A percentile compares a stretch with the other conserved stretches of the same genome.
Conservation (phyloP, 1,139 yeast genomes). For the Scheffersomyces lignicola region DNA sequence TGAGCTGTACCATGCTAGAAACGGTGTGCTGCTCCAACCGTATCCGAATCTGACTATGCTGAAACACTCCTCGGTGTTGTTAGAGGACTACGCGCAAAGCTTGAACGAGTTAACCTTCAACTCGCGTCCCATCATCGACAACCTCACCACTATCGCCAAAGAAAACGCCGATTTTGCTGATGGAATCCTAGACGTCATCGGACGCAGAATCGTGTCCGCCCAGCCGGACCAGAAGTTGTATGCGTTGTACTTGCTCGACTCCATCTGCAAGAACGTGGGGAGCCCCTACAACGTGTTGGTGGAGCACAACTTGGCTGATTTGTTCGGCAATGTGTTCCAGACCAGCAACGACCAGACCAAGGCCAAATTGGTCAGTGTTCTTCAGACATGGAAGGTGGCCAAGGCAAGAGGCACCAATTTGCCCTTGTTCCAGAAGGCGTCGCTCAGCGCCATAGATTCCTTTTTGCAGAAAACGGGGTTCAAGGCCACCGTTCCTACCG, state of each 20-base stretch:
- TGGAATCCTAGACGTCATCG: conserved; percentile 72
- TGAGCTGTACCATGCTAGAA: too few species aligned
- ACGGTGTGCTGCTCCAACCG: too few species aligned
- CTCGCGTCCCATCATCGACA: conserved; percentile 85
- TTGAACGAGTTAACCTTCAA: conserved; percentile 80
- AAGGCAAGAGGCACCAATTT: conserved; percentile 56
- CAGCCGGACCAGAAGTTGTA: conserved; percentile 82
- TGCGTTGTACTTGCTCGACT: conserved; percentile 81
- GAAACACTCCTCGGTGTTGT: too few species aligned
- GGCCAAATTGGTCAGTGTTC: conserved; percentile 69
- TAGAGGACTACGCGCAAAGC: conserved; percentile 63
- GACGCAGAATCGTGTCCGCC: conserved; percentile 52
- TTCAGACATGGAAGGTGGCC: conserved; percentile 78
- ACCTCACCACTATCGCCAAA: conserved; percentile 82
- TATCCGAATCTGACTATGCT: too few species aligned
- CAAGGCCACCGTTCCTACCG: neutral
- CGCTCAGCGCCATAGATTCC: conserved; percentile 69
- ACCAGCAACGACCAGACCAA: conserved; percentile 72
- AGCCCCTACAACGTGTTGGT: conserved; percentile 80
- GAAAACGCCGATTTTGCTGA: conserved; percentile 79
- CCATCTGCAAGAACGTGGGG: conserved; percentile 91
- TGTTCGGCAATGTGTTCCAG: conserved; percentile 77
- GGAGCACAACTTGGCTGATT: conserved; percentile 62
- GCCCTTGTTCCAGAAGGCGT: conserved; percentile 73
- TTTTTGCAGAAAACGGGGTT: conserved; percentile 56